Evolutionary conservation across 1,284 basidiomycete genomes (phyloP).

Genomic region (Takashimella tepidaria): DNA sequence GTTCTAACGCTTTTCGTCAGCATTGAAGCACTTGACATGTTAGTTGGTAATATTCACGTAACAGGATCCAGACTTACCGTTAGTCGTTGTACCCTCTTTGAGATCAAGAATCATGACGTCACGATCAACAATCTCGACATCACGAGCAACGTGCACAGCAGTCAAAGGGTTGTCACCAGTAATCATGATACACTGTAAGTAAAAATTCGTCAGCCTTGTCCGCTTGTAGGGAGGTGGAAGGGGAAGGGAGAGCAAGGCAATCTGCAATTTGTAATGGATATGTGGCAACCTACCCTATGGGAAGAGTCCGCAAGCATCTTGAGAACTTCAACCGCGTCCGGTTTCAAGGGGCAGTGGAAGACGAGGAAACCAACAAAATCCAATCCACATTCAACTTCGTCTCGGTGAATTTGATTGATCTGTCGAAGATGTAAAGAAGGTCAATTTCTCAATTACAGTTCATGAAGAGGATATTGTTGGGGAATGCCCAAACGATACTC

Average conservation of each 20-base stretch:
- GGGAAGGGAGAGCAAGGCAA: too few relatives aligned
- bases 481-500: too few relatives aligned
- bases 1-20: constrained; percentile 51
- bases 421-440: too few relatives aligned
- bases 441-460: too few relatives aligned
- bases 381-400: constrained; percentile 70
- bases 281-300: constrained; percentile 72
- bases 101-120: constrained; percentile 86
- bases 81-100: constrained; percentile 68
- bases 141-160: constrained; percentile 84
- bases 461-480: too few relatives aligned
- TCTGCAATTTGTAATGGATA: too few relatives aligned
- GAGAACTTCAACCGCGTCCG: constrained; percentile 80
- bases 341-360: constrained; percentile 92
- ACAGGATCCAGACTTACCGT: constrained; percentile 52
- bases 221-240: too few relatives aligned
- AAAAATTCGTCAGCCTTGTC: not conserved
- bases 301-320: constrained; percentile 92
- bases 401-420: constrained; percentile 78
- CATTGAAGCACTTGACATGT: too few relatives aligned
- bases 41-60: too few relatives aligned
- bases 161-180: constrained; percentile 95
- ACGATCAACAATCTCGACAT: constrained; percentile 92
- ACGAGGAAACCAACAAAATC: constrained; percentile 87
- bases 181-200: constrained; percentile 79